Evolutionary conservation across 73 alveolate genomes (phyloP), one percentile per base, ranked within the genome.

Genomic region (Diophrys sp.): DNA sequence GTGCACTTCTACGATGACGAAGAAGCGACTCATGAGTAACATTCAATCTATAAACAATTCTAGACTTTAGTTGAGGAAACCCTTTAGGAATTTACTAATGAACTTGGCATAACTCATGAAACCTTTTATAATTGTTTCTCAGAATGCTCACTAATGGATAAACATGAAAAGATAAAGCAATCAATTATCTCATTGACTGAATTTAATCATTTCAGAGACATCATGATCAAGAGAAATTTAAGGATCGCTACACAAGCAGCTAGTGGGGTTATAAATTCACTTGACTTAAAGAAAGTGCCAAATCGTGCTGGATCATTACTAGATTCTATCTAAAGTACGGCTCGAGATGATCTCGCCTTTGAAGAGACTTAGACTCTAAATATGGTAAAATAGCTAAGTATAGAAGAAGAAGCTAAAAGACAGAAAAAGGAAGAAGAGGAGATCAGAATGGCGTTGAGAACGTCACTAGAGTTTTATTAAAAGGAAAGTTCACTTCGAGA

Each of bases 1-100:
- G 55, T 89, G 2, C 73, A 89, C 44, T 95, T 95, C 73, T 98
- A 93, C 75, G 90, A 83, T 69, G 96, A 92, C 34, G 96, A 90
- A 25, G 98, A 95, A 74, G 93, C 93, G 81, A 93, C 90, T 86
- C 82, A 92, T 26, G 86, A 89, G 67, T 79, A 84, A 75, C 87
- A 95, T 18, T 74, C 75, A 24, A 71, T 90, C 73, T 96, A 93
- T 87, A 82, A 75, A 25, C 91, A 90, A 78, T 95, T 95, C 75
- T 89, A 92, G 69, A 83, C 81, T 57, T 69, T 92, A 76, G 93
- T 95, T 11, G 97, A 95, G 62, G 94, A 83, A 31, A 75, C 93
- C 82, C 90, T 95, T 44, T 85, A 89, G 33, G 74, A 81, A 57
- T 74, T 93, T 73, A 71, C 90, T 87, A 86, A 76, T 23, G 97